Evolutionary conservation across 208 protist genomes (phyloP), one percentile per base, ranked within the genome.

Genomic region (Angomonas deanei): DNA sequence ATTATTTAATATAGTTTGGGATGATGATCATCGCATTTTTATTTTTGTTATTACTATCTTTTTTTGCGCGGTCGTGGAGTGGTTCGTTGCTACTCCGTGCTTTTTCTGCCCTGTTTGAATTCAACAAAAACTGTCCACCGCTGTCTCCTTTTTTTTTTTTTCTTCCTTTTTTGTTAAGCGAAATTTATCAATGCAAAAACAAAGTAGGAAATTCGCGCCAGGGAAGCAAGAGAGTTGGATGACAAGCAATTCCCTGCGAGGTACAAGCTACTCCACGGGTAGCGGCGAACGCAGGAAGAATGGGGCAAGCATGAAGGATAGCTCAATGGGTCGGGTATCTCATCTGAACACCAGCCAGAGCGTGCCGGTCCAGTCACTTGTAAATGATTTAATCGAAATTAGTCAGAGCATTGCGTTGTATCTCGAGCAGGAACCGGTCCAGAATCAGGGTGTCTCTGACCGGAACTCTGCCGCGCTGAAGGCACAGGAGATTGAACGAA

Each of bases 401-500:
- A 91, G 84, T 64, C 73, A 88, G 28, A 71, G 74, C 67, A 78
- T 91, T 26, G 80, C 81, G 0, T 61, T 62, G 0, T 78, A 86
- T 53, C 62, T 91, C 36, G 66, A 84, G 38, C 69, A 85, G 38
- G 71, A 66, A 23, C 13, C 39, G 26, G 0, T 36, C 52, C 17
- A 55, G 62, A 27, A 34, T 50, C 3, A 33, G 62, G 42, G 70
- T 57, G 8, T 64, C 42, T 34, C 31, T 30, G 26, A 38, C 6
- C 36, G 74, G 36, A 66, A 82, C 52, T 72, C 86, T 54, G 77
- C 67, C 0, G 70, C 58, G 19, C 71, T 93, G 42, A 87, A 86
- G 71, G 78, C 76, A 28, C 78, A 88, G 30, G 84, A 91, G 28
- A 94, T 92, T 54, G 80, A 90, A 54, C 81, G 84, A 24, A 88